These are phyloP conservation scores for Globisporangium barbulae DNA, from an alignment of 352 stramenopile genomes.

Conservation along the genomic window DNA sequence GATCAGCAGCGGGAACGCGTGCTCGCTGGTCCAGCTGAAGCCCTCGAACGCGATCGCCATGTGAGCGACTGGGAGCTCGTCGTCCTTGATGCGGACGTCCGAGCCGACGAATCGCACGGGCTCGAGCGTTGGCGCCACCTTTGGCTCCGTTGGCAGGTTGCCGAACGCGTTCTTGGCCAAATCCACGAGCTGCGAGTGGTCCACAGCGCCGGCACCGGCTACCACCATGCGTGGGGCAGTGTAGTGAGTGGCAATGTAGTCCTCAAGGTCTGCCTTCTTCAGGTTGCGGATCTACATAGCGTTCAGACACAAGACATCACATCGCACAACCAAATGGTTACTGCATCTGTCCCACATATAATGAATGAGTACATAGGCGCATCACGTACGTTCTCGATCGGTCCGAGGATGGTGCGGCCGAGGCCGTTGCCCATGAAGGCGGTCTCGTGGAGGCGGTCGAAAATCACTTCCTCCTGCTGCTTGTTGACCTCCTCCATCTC, in stretches of 20 bases:
- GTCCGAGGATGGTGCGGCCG: slow-evolving; percentile 98
- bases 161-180: slow-evolving; percentile 97
- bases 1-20: slow-evolving; percentile 98
- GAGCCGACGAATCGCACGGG: slow-evolving; percentile 85
- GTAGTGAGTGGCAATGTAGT: slow-evolving; percentile 99
- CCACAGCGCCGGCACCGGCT: slow-evolving; percentile 95
- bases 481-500: slow-evolving; percentile 99
- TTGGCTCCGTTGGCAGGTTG: slow-evolving; percentile 80
- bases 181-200: slow-evolving; percentile 97
- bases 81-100: slow-evolving; percentile 91
- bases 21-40: slow-evolving; percentile 97
- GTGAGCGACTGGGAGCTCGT: slow-evolving; percentile 88
- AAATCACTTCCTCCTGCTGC: slow-evolving; percentile 97
- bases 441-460: slow-evolving; percentile 99
- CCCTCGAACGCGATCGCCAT: slow-evolving; percentile 98
- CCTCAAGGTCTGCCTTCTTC: slow-evolving; percentile 91
- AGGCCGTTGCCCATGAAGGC: slow-evolving; percentile 97
- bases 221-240: slow-evolving; percentile 99
- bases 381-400: slow-evolving; percentile 96
- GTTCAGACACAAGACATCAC: background rate
- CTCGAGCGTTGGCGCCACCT: slow-evolving; percentile 65
- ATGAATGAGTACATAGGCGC: background rate
- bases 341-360: background rate
- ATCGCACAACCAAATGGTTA: background rate
- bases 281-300: slow-evolving; percentile 83